Evolutionary conservation across 441 rosid genomes (phyloP).

Genomic region (Erysimum cheiri): DNA sequence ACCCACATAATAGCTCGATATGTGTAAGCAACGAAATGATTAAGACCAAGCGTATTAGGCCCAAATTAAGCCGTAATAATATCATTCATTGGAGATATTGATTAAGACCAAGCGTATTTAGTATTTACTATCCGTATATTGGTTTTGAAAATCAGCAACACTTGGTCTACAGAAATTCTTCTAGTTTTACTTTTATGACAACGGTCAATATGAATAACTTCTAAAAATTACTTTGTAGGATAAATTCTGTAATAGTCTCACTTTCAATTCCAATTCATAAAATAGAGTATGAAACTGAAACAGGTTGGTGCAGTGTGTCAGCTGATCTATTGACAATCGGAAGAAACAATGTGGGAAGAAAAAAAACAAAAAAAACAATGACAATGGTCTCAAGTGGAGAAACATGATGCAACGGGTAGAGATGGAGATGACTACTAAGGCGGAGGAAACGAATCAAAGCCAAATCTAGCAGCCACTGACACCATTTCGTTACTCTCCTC

Average conservation of each 20-base stretch:
- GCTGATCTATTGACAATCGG: conserved; percentile 32
- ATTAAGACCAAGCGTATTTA: too few species aligned
- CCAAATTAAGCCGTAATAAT: neutral
- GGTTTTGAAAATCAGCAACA: neutral
- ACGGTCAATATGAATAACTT: neutral
- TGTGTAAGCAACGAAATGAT: too few species aligned
- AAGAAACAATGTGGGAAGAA: conserved; percentile 1
- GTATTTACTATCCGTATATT: neutral
- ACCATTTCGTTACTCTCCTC: conserved; percentile 63
- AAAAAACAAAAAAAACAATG: neutral
- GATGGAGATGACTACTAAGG: conserved; percentile 24
- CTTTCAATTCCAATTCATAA: neutral
- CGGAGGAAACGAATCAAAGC: conserved; percentile 62
- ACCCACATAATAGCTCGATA: too few species aligned
- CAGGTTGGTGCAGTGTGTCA: conserved; percentile 27
- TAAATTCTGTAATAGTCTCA: neutral
- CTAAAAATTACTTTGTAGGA: neutral
- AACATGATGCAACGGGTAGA: conserved; percentile 10
- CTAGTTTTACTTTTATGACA: neutral
- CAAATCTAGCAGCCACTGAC: conserved; percentile 68
- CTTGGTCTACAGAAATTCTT: neutral
- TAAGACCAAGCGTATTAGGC: too few species aligned
- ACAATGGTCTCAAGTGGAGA: conserved; percentile 2
- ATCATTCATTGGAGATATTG: neutral
- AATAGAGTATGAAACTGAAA: conserved; percentile 31